Evolutionary conservation across 257 asterid genomes (phyloP).

Genomic region (Oldenlandia corymbosa): DNA sequence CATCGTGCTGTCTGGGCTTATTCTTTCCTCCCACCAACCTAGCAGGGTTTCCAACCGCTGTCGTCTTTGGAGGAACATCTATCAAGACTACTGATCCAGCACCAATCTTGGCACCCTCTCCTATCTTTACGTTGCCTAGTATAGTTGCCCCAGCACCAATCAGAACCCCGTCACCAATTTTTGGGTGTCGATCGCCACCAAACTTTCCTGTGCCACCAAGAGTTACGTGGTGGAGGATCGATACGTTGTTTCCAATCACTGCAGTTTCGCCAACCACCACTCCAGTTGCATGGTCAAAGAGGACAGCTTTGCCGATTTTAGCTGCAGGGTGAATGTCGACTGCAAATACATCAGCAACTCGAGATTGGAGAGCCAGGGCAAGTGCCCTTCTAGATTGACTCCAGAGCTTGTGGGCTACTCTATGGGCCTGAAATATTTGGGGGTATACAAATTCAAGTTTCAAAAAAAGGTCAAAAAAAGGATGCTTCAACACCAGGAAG

Average conservation of each 20-base stretch:
- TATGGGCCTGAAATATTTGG: slow-evolving; percentile 24
- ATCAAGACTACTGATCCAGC: slow-evolving; percentile 71
- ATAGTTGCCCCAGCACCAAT: slow-evolving; percentile 73
- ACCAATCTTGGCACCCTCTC: slow-evolving; percentile 56
- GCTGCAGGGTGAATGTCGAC: slow-evolving; percentile 50
- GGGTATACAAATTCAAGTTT: background rate
- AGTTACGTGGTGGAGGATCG: slow-evolving; percentile 73
- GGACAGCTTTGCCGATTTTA: slow-evolving; percentile 34
- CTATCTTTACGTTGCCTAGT: slow-evolving; percentile 58
- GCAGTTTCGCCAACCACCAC: slow-evolving; percentile 85
- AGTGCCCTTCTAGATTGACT: slow-evolving; percentile 31
- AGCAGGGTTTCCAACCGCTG: slow-evolving; percentile 82
- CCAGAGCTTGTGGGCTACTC: slow-evolving; percentile 45
- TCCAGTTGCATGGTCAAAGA: slow-evolving; percentile 65
- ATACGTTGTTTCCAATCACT: slow-evolving; percentile 63
- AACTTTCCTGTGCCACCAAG: slow-evolving; percentile 84
- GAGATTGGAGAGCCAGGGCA: slow-evolving; percentile 38
- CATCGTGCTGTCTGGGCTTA: slow-evolving; percentile 28
- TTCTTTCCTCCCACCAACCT: slow-evolving; percentile 42
- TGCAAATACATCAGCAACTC: slow-evolving; percentile 41
- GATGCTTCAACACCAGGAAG: too few species aligned
- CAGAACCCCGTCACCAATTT: slow-evolving; percentile 68
- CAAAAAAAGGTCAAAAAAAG: background rate
- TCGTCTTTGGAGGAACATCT: slow-evolving; percentile 49
- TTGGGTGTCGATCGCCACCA: slow-evolving; percentile 74